Evolutionary conservation across 1,139 yeast genomes (phyloP).

Genomic region (Geotrichum reessii): DNA sequence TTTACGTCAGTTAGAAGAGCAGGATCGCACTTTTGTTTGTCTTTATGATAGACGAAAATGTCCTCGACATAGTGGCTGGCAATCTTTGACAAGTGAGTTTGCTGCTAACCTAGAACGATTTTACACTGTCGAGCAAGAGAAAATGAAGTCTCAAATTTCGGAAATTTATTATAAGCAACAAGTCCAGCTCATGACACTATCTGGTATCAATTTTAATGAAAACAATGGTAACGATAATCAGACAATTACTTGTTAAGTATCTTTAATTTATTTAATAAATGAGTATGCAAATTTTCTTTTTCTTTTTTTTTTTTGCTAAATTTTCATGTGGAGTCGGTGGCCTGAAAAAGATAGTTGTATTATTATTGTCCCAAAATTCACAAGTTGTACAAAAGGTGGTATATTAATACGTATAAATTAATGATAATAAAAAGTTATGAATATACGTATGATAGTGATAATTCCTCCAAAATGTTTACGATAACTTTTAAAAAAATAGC

Average conservation of each 20-base stretch:
- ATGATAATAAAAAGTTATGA: too few species aligned
- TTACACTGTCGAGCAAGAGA: constrained; percentile 32
- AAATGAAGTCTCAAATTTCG: constrained; percentile 12
- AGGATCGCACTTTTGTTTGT: constrained; percentile 39
- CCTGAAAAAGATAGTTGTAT: not conserved
- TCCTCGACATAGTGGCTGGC: constrained; percentile 63
- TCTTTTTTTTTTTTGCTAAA: too few species aligned
- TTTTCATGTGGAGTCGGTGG: not conserved
- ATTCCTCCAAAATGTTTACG: too few species aligned
- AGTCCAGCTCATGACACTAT: constrained; percentile 16
- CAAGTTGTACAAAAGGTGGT: too few species aligned
- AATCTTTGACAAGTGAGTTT: constrained; percentile 46
- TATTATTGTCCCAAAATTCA: not conserved
- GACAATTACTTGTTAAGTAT: not conserved
- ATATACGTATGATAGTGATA: too few species aligned
- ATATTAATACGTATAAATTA: too few species aligned
- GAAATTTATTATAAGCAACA: constrained; percentile 19
- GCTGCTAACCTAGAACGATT: constrained; percentile 38
- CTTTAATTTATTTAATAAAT: not conserved
- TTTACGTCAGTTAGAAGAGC: constrained; percentile 9
- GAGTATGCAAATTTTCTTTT: not conserved
- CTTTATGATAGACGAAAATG: constrained; percentile 62
- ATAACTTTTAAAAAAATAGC: too few species aligned
- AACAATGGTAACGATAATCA: not conserved
- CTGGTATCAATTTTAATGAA: constrained; percentile 13